Evolutionary conservation across 1,284 basidiomycete genomes (phyloP), one percentile per base, ranked within the genome.

Genomic region (Boletus mariae): DNA sequence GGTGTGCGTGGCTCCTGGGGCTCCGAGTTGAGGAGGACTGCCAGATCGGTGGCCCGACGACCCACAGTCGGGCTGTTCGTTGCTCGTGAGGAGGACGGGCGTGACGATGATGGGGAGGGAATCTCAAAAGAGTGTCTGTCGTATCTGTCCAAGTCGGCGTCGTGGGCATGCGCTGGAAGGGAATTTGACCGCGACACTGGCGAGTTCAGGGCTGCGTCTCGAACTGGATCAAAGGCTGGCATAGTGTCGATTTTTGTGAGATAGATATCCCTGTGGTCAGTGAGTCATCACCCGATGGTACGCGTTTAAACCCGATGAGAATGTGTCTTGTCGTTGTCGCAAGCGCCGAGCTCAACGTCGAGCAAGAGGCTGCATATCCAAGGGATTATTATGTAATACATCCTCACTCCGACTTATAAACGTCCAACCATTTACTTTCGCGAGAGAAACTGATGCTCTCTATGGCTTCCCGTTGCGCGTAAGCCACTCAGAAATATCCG

Each of bases 201-300:
- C 37, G 85, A 87, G 71, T 87, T 87, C 62, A 84, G 78, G 64
- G 87, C 85, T 58, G 87, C 87, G 78, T 90, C 87, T 66, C 87
- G 80, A 56, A 90, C 87, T 65, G 88, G 88, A 78, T 90, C 87
- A 76, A 89, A 90, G 56, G 83, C 83, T 64, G 86, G 85, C 87
- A 89, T n/a, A 2, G 45, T 45, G 38, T 37, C 26, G 45, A 35
- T 35, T 15, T 8, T 11, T 5, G 47, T 31, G 40, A 15, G 28
- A 45, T 25, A 43, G 23, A 41, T 51, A 51, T 47, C 48, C 12
- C 25, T 47, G 46, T 45, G 41, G 35, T 62, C 59, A 62, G 43
- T 42, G 47, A 44, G 48, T 38, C 52, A 66, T 60, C 49, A 41
- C 58, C 51, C 45, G 20, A 45, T 15, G 43, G 32, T 47, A 17